A percentile compares a stretch with the other conserved stretches of the same genome.
Evolutionary conservation across 306 rosid species (phyloP).

Genomic region (Inga oerstediana): DNA sequence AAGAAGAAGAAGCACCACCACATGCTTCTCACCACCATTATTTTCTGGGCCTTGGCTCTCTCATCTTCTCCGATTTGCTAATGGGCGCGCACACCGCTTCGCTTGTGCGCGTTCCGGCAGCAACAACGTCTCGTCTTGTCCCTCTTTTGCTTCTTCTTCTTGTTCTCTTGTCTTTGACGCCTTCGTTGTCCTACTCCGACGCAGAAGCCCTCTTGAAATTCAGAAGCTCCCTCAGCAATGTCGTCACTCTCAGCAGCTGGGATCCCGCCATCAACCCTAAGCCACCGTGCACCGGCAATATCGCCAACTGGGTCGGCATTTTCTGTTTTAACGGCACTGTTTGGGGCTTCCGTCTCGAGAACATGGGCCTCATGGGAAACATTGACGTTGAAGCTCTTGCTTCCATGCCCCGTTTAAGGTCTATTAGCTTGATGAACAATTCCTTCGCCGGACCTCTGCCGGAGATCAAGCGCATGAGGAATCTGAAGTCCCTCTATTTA

Average conservation of each 20-base stretch:
- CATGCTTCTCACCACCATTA: slow-evolving; percentile 5
- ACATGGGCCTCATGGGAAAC: slow-evolving; percentile 63
- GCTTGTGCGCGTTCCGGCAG: slow-evolving; percentile 80
- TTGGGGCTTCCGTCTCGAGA: slow-evolving; percentile 70
- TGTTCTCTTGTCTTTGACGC: slow-evolving; percentile 9
- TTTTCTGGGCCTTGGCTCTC: slow-evolving; percentile 17
- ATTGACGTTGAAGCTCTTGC: slow-evolving; percentile 48
- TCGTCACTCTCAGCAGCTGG: slow-evolving; percentile 55
- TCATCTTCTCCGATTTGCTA: slow-evolving; percentile 18
- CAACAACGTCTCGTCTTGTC: not conserved
- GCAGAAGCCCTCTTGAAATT: slow-evolving; percentile 57
- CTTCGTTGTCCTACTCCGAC: not conserved
- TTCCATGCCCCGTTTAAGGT: slow-evolving; percentile 43
- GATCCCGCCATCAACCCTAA: slow-evolving; percentile 41
- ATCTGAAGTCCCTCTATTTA: slow-evolving; percentile 56
- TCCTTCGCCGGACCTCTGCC: slow-evolving; percentile 76
- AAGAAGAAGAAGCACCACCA: not conserved
- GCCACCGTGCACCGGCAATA: slow-evolving; percentile 56
- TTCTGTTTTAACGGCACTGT: slow-evolving; percentile 54
- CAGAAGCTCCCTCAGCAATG: slow-evolving; percentile 47
- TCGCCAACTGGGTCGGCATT: slow-evolving; percentile 66
- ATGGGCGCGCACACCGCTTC: slow-evolving; percentile 83
- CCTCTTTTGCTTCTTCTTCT: not conserved
- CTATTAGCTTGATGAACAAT: slow-evolving; percentile 79
- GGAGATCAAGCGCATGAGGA: slow-evolving; percentile 38